Percentiles rank a stretch among this genome's conserved stretches.
Evolutionary conservation across 805 yeast genomes (phyloP).

Genomic region (Ogataea nitratoaversa): DNA sequence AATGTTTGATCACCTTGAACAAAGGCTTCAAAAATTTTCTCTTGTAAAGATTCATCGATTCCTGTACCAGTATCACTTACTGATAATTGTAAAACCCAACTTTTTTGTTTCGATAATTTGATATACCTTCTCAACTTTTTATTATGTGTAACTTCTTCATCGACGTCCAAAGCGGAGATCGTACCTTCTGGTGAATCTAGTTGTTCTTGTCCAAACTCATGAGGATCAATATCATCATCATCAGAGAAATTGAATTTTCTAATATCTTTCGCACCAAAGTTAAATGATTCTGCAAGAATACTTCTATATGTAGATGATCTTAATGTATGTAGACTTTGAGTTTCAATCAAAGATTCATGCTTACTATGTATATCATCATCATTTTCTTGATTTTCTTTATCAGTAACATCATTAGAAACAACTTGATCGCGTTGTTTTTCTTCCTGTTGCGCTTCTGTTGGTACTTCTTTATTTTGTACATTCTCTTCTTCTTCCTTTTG

Average conservation of each 20-base stretch:
- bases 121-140: constrained; percentile 12
- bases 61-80: constrained; percentile 95
- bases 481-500: neutral
- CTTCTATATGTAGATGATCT: constrained; percentile 34
- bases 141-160: constrained; percentile 14
- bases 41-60: constrained; percentile 75
- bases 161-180: constrained; percentile 16
- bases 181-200: too few relatives aligned
- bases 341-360: neutral
- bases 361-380: constrained; percentile 7
- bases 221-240: neutral
- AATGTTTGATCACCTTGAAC: constrained; percentile 95
- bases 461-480: neutral
- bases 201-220: too few relatives aligned
- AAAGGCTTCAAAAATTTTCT: constrained; percentile 89
- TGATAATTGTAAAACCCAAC: constrained; percentile 63
- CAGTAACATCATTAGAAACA: neutral
- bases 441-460: too few relatives aligned
- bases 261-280: constrained; percentile 13
- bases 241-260: constrained; percentile 9
- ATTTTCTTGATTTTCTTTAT: neutral
- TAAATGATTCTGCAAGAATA: constrained; percentile 39
- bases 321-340: constrained; percentile 24
- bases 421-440: too few relatives aligned
- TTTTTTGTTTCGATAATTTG: constrained; percentile 26